Base-by-base conservation (phyloP, 257 asterid genomes). In the Gentiana dahurica region DNA sequence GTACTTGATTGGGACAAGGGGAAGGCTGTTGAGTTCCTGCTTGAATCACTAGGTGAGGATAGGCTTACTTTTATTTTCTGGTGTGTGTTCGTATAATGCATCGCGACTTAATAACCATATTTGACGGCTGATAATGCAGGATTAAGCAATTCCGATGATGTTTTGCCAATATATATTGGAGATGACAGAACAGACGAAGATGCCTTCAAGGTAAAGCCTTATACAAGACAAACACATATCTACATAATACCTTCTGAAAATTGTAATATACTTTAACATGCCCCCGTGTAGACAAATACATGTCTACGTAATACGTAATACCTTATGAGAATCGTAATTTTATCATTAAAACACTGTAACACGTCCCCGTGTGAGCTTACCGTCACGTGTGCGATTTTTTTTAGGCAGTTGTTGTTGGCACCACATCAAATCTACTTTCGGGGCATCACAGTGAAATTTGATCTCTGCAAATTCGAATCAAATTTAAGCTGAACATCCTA, bases 101-200 rank as follows among this genome's bases (percentile, higher is more conserved):
- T 49, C 43, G 34, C 38, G 6, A 47, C 53, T 33, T 11, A 35
- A 10, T n/a, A 24, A 34, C 44, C 36, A 51, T 9, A 4, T 54
- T 50, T 45, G 13, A n/a, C 43, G 37, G 24, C 11, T 32, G 54
- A 51, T 56, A 54, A 46, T 69, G 61, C 57, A 89, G 97, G 97
- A 43, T 71, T 89, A 66, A 82, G 61, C 71, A 60, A 84, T 64
- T 69, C 77, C 11, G 85, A 80, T 9, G 85, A 84, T 57, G 88
- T 86, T 58, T 76, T 89, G 54, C 97, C 97, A 36, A 84, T 89
- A 72, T 89, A 89, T 51, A 74, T 86, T 60, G 97, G 97, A 65
- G 97, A 89, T 72, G 97, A 89, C 72, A 88, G 97, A 35, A 89
- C 97, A 1, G 97, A 89, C 57, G 97, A 89, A 75, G 97, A 89